Conservation (phyloP, 306 rosid genomes). For the Gillenia trifoliata region DNA sequence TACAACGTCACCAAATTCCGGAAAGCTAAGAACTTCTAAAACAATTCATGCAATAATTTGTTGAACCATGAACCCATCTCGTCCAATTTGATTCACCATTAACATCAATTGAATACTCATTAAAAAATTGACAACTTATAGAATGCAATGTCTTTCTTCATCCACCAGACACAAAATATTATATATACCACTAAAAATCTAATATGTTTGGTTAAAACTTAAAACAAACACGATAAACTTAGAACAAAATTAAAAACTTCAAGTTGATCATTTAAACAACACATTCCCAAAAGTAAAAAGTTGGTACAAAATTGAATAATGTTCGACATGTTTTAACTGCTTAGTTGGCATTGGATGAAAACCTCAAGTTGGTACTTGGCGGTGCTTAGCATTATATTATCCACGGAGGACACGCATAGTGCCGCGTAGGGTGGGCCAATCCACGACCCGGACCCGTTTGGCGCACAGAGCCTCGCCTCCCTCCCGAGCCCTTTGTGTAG, state of each 20-base stretch:
- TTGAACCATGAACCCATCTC: not conserved
- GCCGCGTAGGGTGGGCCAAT: slow-evolving; percentile 2
- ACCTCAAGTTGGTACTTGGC: not conserved
- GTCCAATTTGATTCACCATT: not conserved
- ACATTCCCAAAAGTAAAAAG: not conserved
- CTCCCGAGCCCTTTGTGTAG: not conserved
- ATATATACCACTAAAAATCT: no score
- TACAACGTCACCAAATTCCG: no score
- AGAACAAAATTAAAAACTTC: not conserved
- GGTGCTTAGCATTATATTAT: no score
- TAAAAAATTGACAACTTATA: no score
- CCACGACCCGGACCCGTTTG: not conserved
- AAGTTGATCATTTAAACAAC: not conserved
- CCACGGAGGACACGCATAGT: not conserved
- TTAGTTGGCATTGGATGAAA: not conserved
- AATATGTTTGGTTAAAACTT: no score
- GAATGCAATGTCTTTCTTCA: not conserved
- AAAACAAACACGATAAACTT: no score
- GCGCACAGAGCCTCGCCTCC: not conserved
- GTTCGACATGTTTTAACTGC: not conserved
- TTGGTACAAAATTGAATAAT: not conserved
- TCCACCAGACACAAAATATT: not conserved
- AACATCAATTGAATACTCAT: no score
- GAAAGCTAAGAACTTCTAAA: no score
- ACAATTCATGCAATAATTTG: not conserved